Conservation (phyloP, 1,284 basidiomycete species). For the Ustilago tritici region DNA sequence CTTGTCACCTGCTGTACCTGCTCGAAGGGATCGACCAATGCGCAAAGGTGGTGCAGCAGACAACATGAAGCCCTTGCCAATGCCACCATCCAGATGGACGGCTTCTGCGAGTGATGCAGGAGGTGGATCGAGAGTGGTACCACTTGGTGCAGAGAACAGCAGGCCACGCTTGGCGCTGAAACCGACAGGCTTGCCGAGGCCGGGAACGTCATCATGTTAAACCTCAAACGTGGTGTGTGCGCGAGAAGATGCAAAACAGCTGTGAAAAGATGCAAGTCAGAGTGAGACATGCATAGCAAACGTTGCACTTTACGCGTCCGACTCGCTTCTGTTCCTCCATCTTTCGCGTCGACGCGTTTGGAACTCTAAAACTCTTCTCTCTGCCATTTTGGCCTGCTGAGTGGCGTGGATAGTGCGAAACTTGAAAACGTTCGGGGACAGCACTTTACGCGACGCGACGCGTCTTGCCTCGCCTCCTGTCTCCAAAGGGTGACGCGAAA, state of each 20-base stretch:
- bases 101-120: too few relatives aligned
- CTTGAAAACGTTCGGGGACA: neutral
- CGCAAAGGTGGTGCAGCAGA: too few relatives aligned
- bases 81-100: too few relatives aligned
- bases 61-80: too few relatives aligned
- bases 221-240: neutral
- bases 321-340: neutral
- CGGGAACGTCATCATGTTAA: too few relatives aligned
- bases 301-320: slow-evolving; percentile 25
- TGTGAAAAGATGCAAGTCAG: slow-evolving; percentile 26
- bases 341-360: slow-evolving; percentile 9
- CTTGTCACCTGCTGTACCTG: too few relatives aligned
- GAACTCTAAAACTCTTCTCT: neutral
- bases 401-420: neutral
- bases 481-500: neutral
- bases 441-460: slow-evolving; percentile 22
- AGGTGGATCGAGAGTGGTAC: too few relatives aligned
- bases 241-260: neutral
- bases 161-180: too few relatives aligned
- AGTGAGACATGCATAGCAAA: slow-evolving; percentile 27
- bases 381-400: neutral
- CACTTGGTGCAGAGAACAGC: too few relatives aligned
- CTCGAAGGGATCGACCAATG: too few relatives aligned
- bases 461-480: too few relatives aligned
- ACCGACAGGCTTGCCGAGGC: too few relatives aligned